A percentile compares a stretch with the other conserved stretches of the same genome.
Conservation (phyloP, 176 grass and related monocot genomes). For the Eragrostis curvula region DNA sequence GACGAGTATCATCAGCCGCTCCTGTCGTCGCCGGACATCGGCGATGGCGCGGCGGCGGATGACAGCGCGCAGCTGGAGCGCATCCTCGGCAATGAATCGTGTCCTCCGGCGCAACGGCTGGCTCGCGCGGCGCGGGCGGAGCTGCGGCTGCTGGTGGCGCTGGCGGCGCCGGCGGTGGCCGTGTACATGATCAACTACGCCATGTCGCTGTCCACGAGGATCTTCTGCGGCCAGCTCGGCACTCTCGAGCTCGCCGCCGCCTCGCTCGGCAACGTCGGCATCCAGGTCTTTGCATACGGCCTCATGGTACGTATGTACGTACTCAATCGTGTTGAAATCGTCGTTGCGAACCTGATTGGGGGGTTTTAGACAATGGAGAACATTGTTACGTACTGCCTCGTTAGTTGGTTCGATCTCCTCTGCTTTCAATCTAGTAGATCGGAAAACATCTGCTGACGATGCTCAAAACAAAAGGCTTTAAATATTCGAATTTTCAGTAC, state of each 20-base stretch:
- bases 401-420: not conserved
- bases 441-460: not conserved
- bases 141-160: slow-evolving; percentile 29
- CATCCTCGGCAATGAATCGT: not conserved
- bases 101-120: not conserved
- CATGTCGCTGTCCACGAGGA: slow-evolving; percentile 72
- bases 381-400: too few relatives aligned
- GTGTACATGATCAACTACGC: slow-evolving; percentile 75
- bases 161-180: slow-evolving; percentile 54
- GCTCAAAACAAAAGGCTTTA: too few relatives aligned
- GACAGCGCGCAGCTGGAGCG: slow-evolving; percentile 3
- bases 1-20: not conserved
- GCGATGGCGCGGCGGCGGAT: not conserved
- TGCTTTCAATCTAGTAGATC: not conserved
- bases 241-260: slow-evolving; percentile 76
- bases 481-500: not conserved
- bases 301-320: slow-evolving; percentile 54
- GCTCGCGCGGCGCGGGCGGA: not conserved
- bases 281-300: slow-evolving; percentile 82
- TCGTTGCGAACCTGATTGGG: not conserved
- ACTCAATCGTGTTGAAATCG: not conserved
- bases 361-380: too few relatives aligned
- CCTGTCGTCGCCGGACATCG: not conserved
- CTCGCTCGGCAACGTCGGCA: slow-evolving; percentile 71
- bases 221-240: slow-evolving; percentile 71